phyloP scores from a whole-genome alignment of 495 filamentous ascomycete species.

The Delitschia confertaspora region DNA sequence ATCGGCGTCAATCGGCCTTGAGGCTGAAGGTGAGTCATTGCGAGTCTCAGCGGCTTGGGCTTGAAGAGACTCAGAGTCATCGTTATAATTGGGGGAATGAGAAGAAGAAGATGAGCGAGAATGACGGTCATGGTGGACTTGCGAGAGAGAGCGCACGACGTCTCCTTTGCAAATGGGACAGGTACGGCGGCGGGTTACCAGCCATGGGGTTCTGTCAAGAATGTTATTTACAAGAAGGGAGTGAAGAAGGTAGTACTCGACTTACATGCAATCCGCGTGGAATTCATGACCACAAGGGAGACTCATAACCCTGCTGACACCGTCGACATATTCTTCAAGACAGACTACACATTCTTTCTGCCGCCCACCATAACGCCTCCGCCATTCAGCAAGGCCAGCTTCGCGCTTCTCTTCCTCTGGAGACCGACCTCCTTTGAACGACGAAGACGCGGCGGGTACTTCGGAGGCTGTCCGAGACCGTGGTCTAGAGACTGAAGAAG shows the following conservation, averaged over 20 bases:
- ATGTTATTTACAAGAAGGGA: slow-evolving; percentile 26
- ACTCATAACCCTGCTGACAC: slow-evolving; percentile 91
- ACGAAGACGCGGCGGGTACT: slow-evolving; percentile 31
- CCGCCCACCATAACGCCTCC: slow-evolving; percentile 74
- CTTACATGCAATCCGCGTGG: slow-evolving; percentile 98
- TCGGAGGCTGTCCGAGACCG: slow-evolving; percentile 59
- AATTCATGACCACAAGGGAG: slow-evolving; percentile 98
- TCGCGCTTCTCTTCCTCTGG: slow-evolving; percentile 46
- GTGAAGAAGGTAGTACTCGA: slow-evolving; percentile 26
- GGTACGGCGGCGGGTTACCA: slow-evolving; percentile 86
- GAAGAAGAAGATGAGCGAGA: slow-evolving; percentile 8
- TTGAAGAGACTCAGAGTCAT: slow-evolving; percentile 44
- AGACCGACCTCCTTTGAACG: slow-evolving; percentile 20
- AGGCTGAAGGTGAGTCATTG: slow-evolving; percentile 41
- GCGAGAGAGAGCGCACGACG: slow-evolving; percentile 61
- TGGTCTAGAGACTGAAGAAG: slow-evolving; percentile 45
- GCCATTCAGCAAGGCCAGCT: slow-evolving; percentile 46
- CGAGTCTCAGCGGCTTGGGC: slow-evolving; percentile 34
- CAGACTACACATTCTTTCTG: slow-evolving; percentile 97
- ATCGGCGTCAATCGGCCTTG: slow-evolving; percentile 7
- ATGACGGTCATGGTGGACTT: slow-evolving; percentile 23
- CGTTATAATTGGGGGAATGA: slow-evolving; percentile 31
- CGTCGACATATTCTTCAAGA: slow-evolving; percentile 92
- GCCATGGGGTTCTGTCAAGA: slow-evolving; percentile 83
- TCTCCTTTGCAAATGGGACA: slow-evolving; percentile 98